Base-by-base conservation (phyloP, 139 green algal species). In the Monoraphidium neglectum region DNA sequence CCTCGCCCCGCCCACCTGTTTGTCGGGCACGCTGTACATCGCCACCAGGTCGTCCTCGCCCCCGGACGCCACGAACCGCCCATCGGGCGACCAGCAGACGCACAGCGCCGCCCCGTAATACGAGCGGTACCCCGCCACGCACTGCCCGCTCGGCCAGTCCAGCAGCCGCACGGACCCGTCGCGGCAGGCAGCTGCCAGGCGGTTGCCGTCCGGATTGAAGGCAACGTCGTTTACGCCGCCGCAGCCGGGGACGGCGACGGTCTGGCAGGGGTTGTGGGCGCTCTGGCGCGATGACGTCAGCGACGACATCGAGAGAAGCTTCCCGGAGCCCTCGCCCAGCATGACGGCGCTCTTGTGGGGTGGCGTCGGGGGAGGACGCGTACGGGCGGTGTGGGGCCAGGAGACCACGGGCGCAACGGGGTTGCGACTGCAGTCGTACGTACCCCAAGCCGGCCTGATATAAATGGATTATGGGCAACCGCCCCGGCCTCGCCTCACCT, bases 1-100 rank as follows among this genome's bases (percentile, higher is more conserved):
- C 18, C 86, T 81, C 74, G 87, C 88, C 1, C 83, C 81, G 36
- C 95, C 82, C 12, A 89, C 70, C 46, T 68, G 51, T 3, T 64
- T 32, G 28, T 79, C 64, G 23, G 47, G 32, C 12, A 72, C 72
- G 51, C 65, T 81, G 75, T 91, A 98, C 8, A 97, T 70, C 6
- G 84, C 38, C n/a, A 98, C 89, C 47, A 98, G 82, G 76, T 98
- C 95, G 61, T 98, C 95, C 79, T 98, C 95, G 0, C 95, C 92
- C 0, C 95, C 95, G 2, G 89, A 81, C 0, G 94, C 90, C 49
- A 98, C 79, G 69, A 92, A 94, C 13, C 66, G 77, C 4, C 88
- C 87, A 68, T 98, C 94, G 10, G 73, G 76, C 76, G 86, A 94
- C 91, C 93, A 98, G n/a, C 88, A 83, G 46, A 88, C 92, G 86